Base-by-base conservation (phyloP, 2,329 filamentous ascomycete genomes). In the Fusarium sp. region DNA sequence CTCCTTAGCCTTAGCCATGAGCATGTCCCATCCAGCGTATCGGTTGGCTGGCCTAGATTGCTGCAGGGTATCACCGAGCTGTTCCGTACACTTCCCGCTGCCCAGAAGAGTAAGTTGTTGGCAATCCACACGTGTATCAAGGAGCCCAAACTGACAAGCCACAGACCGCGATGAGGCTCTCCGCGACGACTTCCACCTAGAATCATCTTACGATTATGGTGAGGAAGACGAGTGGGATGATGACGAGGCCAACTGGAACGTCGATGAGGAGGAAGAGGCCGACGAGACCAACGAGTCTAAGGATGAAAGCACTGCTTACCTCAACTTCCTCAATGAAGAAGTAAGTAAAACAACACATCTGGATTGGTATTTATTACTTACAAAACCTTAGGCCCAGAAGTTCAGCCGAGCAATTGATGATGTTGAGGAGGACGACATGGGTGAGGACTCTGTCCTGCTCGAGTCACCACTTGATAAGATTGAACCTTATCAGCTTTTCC, bases 381-480 rank as follows among this genome's bases (percentile, higher is more conserved):
- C 60, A 5, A n/a, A 24, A 17, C n/a, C 4, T 4, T 69, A 93
- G 89, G 93, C 94, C 14, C 90, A 93, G 73, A 96, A 96, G 77
- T 95, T 96, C 77, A 89, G 90, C 66, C 86, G 89, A 19, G 85
- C 90, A 26, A 84, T 86, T 30, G 86, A 87, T 17, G 88, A 90
- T 24, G 87, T 90, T 47, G 93, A 93, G 3, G 92, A 94, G 24
- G 94, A 97, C 56, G 94, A 97, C 54, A 89, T 97, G 44, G 88
- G 96, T 19, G 95, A 98, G 78, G 96, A 98, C 74, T 95, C 94
- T 77, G 91, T 93, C 60, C 84, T 98, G 50, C 87, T 99, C 4
- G 96, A 99, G 79, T 97, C 95, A 14, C 94, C 95, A 17, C 85
- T 99, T 23, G 96, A 99, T 79, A 96, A 96, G 81, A 86, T 99